Conservation (phyloP, 2,329 filamentous ascomycete genomes). For the Dothistroma pini region DNA sequence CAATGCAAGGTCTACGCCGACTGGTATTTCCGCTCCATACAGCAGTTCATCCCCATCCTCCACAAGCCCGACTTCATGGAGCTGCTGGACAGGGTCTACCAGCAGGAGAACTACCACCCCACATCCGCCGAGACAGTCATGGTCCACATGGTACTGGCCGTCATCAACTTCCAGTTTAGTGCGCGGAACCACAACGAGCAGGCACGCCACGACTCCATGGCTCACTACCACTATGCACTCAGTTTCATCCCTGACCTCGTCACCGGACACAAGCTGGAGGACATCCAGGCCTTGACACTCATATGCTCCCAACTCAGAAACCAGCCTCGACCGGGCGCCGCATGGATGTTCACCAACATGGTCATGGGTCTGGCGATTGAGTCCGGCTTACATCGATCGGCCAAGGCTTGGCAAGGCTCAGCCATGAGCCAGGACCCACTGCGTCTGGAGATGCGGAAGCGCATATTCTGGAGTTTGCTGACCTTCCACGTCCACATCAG, state of each 20-base stretch:
- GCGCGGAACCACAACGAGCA: constrained; percentile 59
- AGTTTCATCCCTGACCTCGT: constrained; percentile 65
- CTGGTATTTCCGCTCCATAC: constrained; percentile 71
- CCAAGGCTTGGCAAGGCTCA: constrained; percentile 53
- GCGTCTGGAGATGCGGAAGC: constrained; percentile 71
- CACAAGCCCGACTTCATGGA: constrained; percentile 70
- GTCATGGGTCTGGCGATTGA: constrained; percentile 69
- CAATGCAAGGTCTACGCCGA: constrained; percentile 66
- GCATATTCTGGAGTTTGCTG: constrained; percentile 72
- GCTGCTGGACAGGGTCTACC: constrained; percentile 66
- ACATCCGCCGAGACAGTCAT: constrained; percentile 63
- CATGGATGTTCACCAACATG: constrained; percentile 63
- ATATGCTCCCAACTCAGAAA: constrained; percentile 69
- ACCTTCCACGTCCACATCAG: constrained; percentile 64
- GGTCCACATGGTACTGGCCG: constrained; percentile 75
- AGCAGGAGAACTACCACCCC: constrained; percentile 60
- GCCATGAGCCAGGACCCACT: constrained; percentile 55
- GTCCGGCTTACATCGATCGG: constrained; percentile 69
- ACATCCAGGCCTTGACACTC: constrained; percentile 70
- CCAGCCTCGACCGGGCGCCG: constrained; percentile 75
- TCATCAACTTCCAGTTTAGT: constrained; percentile 74
- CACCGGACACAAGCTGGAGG: constrained; percentile 58
- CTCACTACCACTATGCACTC: constrained; percentile 73
- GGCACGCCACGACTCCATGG: constrained; percentile 64
- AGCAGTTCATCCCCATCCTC: constrained; percentile 70